These are phyloP conservation scores for Fusarium sulawesiense DNA, from an alignment of 2,329 filamentous ascomycete species.

Conservation along the genomic window DNA sequence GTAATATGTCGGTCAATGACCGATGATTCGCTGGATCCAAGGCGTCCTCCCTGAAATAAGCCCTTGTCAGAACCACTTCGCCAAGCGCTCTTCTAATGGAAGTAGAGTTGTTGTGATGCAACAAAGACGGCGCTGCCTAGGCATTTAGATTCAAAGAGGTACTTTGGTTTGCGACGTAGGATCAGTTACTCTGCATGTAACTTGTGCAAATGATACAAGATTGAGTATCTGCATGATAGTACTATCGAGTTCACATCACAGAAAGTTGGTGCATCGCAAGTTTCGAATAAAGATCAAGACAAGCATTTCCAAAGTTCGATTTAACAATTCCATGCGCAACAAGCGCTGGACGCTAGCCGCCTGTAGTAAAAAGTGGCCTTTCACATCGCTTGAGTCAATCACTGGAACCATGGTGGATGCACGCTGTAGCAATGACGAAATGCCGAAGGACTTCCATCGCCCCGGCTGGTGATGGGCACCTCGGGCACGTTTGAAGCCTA, in stretches of 20 bases:
- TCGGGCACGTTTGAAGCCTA: conserved; percentile 1
- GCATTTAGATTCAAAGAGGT: background rate
- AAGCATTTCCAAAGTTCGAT: conserved; percentile 7
- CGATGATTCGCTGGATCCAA: conserved; percentile 12
- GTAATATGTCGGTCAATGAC: conserved; percentile 1
- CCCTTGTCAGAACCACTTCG: conserved; percentile 19
- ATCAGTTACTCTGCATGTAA: background rate
- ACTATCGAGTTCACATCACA: background rate
- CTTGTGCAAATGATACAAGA: background rate
- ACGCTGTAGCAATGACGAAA: conserved; percentile 32
- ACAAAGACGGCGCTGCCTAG: background rate
- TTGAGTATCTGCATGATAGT: background rate
- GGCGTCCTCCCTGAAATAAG: conserved; percentile 15
- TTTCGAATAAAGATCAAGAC: background rate
- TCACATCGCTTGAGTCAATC: conserved; percentile 12
- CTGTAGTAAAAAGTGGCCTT: conserved; percentile 19
- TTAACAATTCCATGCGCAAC: conserved; percentile 24
- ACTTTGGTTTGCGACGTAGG: background rate
- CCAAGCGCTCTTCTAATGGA: background rate
- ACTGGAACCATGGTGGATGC: conserved; percentile 7
- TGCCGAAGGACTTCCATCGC: conserved; percentile 15
- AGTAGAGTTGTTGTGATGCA: background rate
- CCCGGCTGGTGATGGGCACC: conserved; percentile 20
- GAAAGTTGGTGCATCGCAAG: background rate
- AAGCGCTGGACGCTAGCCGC: conserved; percentile 24